Percentiles rank a stretch among this genome's conserved stretches.
Evolutionary conservation across 2,329 filamentous ascomycete genomes (phyloP).

Genomic region (Aspergillus carbonarius): DNA sequence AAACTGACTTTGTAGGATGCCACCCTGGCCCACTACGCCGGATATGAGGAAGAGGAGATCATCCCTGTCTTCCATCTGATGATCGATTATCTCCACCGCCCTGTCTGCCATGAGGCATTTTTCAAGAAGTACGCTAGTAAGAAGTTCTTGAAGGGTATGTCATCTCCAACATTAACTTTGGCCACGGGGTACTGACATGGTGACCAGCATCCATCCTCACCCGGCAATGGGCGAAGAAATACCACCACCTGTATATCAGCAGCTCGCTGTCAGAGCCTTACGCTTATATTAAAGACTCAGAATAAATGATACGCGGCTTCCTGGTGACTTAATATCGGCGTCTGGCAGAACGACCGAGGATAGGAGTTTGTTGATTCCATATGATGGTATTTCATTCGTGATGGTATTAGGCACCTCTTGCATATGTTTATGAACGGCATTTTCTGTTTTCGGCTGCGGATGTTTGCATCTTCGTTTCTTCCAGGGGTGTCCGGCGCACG

Average conservation of each 20-base stretch:
- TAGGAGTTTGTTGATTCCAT: conserved; percentile 35
- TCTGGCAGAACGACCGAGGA: conserved; percentile 24
- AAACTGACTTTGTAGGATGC: conserved; percentile 60
- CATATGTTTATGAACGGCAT: conserved; percentile 42
- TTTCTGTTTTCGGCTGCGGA: conserved; percentile 33
- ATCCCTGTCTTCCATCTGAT: conserved; percentile 89
- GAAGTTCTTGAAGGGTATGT: conserved; percentile 94
- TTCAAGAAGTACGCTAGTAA: conserved; percentile 99
- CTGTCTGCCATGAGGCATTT: conserved; percentile 92
- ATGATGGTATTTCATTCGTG: conserved; percentile 44
- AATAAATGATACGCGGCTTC: conserved; percentile 28
- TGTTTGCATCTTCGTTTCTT: conserved; percentile 36
- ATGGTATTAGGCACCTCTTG: conserved; percentile 41
- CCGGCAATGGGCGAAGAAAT: conserved; percentile 89
- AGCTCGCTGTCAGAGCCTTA: conserved; percentile 32
- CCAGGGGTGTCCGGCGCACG: conserved; percentile 36
- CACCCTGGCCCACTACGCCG: conserved; percentile 85
- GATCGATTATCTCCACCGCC: conserved; percentile 92
- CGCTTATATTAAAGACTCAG: conserved; percentile 33
- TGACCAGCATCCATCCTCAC: conserved; percentile 79
- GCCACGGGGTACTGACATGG: conserved; percentile 21
- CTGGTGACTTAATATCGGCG: conserved; percentile 23
- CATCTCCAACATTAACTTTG: background rate
- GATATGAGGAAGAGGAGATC: conserved; percentile 90
- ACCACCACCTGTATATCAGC: conserved; percentile 46